phyloP scores from a whole-genome alignment of 2,329 filamentous ascomycete genomes.

The Fusarium anguioides region DNA sequence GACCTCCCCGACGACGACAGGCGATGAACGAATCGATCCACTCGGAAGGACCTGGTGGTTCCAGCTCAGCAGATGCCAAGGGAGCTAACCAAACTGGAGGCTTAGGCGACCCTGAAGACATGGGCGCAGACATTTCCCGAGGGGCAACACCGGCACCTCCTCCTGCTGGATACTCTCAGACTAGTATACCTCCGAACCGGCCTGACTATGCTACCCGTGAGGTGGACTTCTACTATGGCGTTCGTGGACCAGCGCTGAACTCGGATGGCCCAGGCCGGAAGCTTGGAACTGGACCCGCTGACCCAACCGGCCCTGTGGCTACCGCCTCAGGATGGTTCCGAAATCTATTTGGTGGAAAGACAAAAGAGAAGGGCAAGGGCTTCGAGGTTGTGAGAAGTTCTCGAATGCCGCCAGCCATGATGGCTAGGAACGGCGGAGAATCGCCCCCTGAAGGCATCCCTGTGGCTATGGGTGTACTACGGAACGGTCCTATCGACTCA shows the following conservation, averaged over 20 bases:
- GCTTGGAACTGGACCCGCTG: slow-evolving; percentile 91
- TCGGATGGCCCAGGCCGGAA: slow-evolving; percentile 84
- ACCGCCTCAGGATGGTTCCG: slow-evolving; percentile 92
- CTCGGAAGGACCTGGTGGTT: slow-evolving; percentile 48
- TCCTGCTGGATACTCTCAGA: slow-evolving; percentile 44
- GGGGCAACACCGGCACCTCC: slow-evolving; percentile 57
- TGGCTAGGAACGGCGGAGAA: slow-evolving; percentile 69
- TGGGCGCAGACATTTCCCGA: slow-evolving; percentile 56
- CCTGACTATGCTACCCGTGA: slow-evolving; percentile 94
- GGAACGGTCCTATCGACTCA: slow-evolving; percentile 72
- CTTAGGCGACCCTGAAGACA: slow-evolving; percentile 53
- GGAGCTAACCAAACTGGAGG: slow-evolving; percentile 52
- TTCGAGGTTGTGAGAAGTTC: slow-evolving; percentile 96
- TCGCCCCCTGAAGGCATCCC: slow-evolving; percentile 74
- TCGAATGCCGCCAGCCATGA: slow-evolving; percentile 82
- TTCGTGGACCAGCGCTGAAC: slow-evolving; percentile 87
- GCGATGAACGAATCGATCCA: slow-evolving; percentile 59
- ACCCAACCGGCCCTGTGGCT: slow-evolving; percentile 90
- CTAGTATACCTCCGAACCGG: slow-evolving; percentile 64
- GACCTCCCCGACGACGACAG: slow-evolving; percentile 79
- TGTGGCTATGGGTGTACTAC: slow-evolving; percentile 69
- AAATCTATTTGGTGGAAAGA: slow-evolving; percentile 81
- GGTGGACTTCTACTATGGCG: slow-evolving; percentile 96
- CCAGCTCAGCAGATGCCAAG: slow-evolving; percentile 49
- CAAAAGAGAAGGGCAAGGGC: slow-evolving; percentile 93